Percentiles rank a stretch among this genome's conserved stretches.
These are phyloP conservation scores for Botrytis pseudocinerea DNA, from an alignment of 2,329 filamentous ascomycete species.

Conservation along the genomic window DNA sequence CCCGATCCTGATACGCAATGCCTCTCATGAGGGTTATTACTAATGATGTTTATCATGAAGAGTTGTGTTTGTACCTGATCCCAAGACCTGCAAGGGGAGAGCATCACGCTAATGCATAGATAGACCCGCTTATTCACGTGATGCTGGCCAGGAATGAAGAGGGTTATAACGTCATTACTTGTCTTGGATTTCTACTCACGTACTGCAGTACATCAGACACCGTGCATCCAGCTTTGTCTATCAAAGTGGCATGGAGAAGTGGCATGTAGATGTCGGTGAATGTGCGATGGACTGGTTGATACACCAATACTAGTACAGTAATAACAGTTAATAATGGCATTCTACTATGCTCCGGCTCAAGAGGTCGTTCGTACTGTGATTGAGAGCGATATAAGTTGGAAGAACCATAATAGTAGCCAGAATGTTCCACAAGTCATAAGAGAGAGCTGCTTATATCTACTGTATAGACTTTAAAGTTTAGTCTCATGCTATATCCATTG, in stretches of 20 bases:
- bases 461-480: background rate
- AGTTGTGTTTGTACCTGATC: background rate
- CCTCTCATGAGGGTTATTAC: background rate
- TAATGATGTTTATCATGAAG: background rate
- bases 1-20: background rate
- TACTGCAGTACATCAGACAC: background rate
- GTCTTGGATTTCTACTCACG: background rate
- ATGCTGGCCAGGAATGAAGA: background rate
- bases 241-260: background rate
- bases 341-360: background rate
- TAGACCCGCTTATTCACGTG: background rate
- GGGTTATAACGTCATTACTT: background rate
- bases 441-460: background rate
- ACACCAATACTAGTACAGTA: no score
- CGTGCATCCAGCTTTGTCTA: background rate
- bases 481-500: background rate
- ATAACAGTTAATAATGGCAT: background rate
- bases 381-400: background rate
- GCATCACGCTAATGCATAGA: background rate
- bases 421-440: background rate
- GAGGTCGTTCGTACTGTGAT: no score
- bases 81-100: background rate
- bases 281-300: no score
- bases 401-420: background rate
- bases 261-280: background rate